Evolutionary conservation across 345 rosid genomes (phyloP).

Genomic region (Eucalyptus curtisii): DNA sequence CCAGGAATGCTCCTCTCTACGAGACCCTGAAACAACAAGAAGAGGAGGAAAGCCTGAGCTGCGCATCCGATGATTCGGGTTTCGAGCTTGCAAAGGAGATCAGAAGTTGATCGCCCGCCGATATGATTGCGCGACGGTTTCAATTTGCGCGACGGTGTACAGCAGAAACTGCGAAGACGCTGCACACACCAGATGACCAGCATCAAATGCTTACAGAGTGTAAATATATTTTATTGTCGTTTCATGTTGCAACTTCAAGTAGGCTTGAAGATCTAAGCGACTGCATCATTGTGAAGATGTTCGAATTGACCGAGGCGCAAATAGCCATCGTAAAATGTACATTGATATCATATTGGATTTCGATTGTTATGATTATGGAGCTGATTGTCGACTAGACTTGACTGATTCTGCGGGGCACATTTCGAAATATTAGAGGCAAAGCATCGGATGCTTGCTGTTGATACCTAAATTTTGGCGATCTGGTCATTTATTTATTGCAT

Average conservation of each 20-base stretch:
- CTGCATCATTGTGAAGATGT: neutral
- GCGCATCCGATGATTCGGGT: neutral
- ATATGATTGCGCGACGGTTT: neutral
- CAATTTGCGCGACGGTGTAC: neutral
- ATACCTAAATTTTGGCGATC: no score
- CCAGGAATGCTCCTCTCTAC: constrained; percentile 48
- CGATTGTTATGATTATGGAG: neutral
- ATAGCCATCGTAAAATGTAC: neutral
- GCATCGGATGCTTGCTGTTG: no score
- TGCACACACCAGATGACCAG: neutral
- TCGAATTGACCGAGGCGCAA: neutral
- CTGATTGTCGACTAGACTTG: neutral
- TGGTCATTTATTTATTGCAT: no score
- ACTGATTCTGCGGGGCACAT: neutral
- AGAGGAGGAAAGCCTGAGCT: constrained; percentile 18
- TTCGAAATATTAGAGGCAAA: neutral
- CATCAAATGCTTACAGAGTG: neutral
- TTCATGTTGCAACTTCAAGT: neutral
- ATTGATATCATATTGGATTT: neutral
- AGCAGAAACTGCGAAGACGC: neutral
- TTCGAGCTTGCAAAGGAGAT: constrained; percentile 4
- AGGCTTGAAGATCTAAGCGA: neutral
- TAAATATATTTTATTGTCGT: neutral
- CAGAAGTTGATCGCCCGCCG: neutral
- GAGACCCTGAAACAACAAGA: constrained; percentile 49